Base-by-base conservation (phyloP, 106 monocot genomes). In the Narthecium ossifragum region DNA sequence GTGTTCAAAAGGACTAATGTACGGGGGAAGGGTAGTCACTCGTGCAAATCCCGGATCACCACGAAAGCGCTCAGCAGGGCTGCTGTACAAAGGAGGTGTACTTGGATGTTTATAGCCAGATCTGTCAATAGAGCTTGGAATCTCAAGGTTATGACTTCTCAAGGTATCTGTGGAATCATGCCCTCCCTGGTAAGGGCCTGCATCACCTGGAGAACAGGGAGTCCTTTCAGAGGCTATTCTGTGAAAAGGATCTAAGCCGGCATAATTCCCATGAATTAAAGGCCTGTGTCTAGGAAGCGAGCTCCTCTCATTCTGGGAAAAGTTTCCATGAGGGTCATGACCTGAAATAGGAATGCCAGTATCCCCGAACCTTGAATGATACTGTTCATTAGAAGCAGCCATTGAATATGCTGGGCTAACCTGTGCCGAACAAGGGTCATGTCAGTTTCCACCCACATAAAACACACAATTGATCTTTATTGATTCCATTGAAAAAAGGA, bases 281-380 rank as follows among this genome's bases (percentile, higher is more conserved):
- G 48, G 32, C 26, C 45, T 64, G 71, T 37, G 53, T 60, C 51
- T 57, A 61, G 38, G 59, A 58, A 38, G 51, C 53, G 67, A 66
- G 14, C n/a, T 56, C 15, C 62, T 63, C 29, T 31, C 62, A 66
- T 61, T 15, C 26, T 57, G 14, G 15, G 53, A 47, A 40, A 38
- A 31, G 15, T 12, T 53, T 11, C 14, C 36, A 41, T 65, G 52
- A 32, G 60, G 29, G 6, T 17, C 63, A 49, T 31, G 39, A 47
- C 15, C 43, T 33, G 47, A 59, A n/a, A 26, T 14, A 41, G 33
- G 26, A 53, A 48, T 2, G 26, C 31, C 46, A 30, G 58, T 0
- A 26, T 59, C 33, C 40, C 21, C 46, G 46, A 25, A 6, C 29
- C 50, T 45, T 45, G 48, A 4, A 15, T 10, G 27, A 10, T 68